A percentile compares a stretch with the other conserved stretches of the same genome.
Conservation (phyloP, 768 basidiomycete species). For the Leccinum variicolor region DNA sequence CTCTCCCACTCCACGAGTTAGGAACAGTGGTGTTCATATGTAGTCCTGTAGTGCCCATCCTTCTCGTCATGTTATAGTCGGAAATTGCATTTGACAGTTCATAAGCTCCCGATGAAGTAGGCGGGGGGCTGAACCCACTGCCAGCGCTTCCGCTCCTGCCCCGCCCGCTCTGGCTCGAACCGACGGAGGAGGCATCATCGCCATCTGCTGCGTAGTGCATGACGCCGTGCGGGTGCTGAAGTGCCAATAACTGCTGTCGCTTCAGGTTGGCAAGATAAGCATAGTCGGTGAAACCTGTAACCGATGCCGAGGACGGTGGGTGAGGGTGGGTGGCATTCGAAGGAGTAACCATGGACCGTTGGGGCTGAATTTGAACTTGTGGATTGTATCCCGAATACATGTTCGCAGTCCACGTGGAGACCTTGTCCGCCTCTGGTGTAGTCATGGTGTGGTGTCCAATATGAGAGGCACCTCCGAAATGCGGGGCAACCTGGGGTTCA, state of each 20-base stretch:
- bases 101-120: conserved; percentile 30
- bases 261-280: conserved; percentile 23
- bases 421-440: conserved; percentile 26
- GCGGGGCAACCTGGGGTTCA: conserved; percentile 35
- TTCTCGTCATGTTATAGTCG: conserved; percentile 25
- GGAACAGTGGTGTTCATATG: conserved; percentile 26
- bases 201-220: conserved; percentile 31
- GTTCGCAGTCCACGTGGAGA: conserved; percentile 29
- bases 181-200: conserved; percentile 38
- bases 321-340: conserved; percentile 38
- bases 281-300: conserved; percentile 20
- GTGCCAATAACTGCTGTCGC: conserved; percentile 30
- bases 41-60: conserved; percentile 21
- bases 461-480: conserved; percentile 24
- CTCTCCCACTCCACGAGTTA: conserved; percentile 24
- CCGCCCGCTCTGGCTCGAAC: conserved; percentile 32
- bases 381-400: conserved; percentile 27
- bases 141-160: conserved; percentile 37
- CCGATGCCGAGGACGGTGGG: conserved; percentile 8
- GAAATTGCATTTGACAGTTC: conserved; percentile 33
- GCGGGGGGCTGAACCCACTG: conserved; percentile 32
- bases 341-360: conserved; percentile 40
- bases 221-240: conserved; percentile 29
- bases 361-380: conserved; percentile 29
- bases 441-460: conserved; percentile 19